phyloP scores from a whole-genome alignment of 1,284 basidiomycete species.

The Ustilago loliicola region DNA sequence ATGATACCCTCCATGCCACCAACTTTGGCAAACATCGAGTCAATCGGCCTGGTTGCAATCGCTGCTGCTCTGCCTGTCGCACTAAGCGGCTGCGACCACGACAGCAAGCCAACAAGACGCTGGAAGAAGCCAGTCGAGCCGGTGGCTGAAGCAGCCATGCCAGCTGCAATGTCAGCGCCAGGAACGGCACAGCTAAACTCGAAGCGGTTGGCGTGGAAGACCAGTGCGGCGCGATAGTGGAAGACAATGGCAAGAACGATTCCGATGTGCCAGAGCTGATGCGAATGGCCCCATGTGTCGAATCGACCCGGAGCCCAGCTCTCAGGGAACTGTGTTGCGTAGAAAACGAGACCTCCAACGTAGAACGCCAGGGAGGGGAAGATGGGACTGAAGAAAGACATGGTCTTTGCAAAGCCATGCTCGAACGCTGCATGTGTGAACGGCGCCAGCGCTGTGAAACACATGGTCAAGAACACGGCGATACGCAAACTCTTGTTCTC shows the following conservation, averaged over 20 bases:
- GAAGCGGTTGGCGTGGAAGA: constrained; percentile 65
- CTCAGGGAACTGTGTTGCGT: constrained; percentile 67
- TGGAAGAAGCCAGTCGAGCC: constrained; percentile 20
- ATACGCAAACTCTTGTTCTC: constrained; percentile 65
- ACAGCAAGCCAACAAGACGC: constrained; percentile 23
- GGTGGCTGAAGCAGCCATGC: constrained; percentile 10
- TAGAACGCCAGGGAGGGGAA: constrained; percentile 63
- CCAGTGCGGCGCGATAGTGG: constrained; percentile 64
- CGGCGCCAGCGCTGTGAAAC: constrained; percentile 62
- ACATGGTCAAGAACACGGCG: constrained; percentile 66
- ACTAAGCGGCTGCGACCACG: constrained; percentile 15
- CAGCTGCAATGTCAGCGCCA: constrained; percentile 14
- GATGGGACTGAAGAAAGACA: constrained; percentile 64
- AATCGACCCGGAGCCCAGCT: constrained; percentile 64
- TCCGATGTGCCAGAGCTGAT: constrained; percentile 69
- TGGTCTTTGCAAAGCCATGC: constrained; percentile 62
- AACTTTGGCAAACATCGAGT: constrained; percentile 51
- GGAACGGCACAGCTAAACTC: constrained; percentile 62
- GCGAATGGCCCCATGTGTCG: constrained; percentile 66
- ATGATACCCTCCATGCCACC: constrained; percentile 59
- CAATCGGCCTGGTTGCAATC: constrained; percentile 32
- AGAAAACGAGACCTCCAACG: constrained; percentile 64
- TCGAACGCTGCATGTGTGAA: constrained; percentile 66
- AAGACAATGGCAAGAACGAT: constrained; percentile 67
- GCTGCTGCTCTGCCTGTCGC: constrained; percentile 28